Evolutionary conservation across 176 grass and related monocot species (phyloP), one percentile per base, ranked within the genome.

Genomic region (Phoenix roebelenii): DNA sequence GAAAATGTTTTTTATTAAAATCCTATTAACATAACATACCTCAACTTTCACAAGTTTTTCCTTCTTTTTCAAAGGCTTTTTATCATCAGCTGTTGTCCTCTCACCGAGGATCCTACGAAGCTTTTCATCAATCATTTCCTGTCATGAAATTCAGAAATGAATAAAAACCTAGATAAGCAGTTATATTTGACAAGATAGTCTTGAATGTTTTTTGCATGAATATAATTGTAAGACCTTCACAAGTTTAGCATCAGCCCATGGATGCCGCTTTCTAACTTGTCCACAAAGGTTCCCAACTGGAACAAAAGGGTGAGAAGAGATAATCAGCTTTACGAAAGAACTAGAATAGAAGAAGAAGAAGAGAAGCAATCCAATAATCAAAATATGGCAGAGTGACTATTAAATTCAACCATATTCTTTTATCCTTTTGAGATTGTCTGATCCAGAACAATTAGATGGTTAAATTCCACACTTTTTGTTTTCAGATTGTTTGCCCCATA

Each of bases 191-290:
- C 1, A 59, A 70, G 26, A 52, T 20, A 52, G 56, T 25, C 49
- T 15, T 16, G 1, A 23, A 39, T 44, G 30, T 24, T 28, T 57
- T 7, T 25, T 24, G 2, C 25, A 12, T 44, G 25, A n/a, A 20
- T 79, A 54, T 25, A 30, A 35, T 12, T 55, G 51, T 23, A 30
- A 59, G 64, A 92, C 87, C 93, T 98, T 92, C 39, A 66, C 83
- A 0, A 78, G 76, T 86, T 98, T 98, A 50, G 93, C 87, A 89
- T 98, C 93, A 67, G 81, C 81, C 93, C 93, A 92, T 2, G 93
- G 84, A 18, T 92, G 93, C 35, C 20, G 67, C 88, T 89, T 89
- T 68, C 87, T 98, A 50, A 98, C 84, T 66, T 85, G 81, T 50
- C 87, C 87, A 10, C 87, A 98, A 68, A 98, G 72, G 74, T 74